A percentile compares a stretch with the other conserved stretches of the same genome.
phyloP scores from a whole-genome alignment of 1,139 yeast species.

The Suhomyces wounanorum region DNA sequence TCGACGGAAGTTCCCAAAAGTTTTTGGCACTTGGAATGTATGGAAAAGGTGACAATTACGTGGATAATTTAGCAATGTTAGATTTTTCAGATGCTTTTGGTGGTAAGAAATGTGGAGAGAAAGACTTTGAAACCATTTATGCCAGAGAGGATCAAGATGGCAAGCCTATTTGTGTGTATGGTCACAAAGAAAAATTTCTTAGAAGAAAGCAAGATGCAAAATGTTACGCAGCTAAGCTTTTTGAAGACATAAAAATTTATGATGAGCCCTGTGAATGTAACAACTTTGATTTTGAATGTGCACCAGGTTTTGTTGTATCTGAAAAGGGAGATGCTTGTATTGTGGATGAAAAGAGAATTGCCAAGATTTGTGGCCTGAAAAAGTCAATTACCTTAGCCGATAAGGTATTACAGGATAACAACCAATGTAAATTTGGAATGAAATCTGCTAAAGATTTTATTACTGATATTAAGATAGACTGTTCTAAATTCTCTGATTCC shows the following conservation, averaged over 20 bases:
- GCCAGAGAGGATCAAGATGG: conserved; percentile 54
- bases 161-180: conserved; percentile 67
- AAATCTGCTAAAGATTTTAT: conserved; percentile 30
- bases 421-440: conserved; percentile 45
- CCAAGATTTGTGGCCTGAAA: conserved; percentile 26
- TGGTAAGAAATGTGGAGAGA: conserved; percentile 49
- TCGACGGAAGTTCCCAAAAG: conserved; percentile 72
- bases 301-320: conserved; percentile 51
- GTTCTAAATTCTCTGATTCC: conserved; percentile 27
- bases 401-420: conserved; percentile 47
- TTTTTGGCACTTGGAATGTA: conserved; percentile 57
- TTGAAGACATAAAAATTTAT: conserved; percentile 56
- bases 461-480: conserved; percentile 27
- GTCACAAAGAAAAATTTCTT: conserved; percentile 64
- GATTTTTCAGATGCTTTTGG: conserved; percentile 65
- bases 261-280: conserved; percentile 70
- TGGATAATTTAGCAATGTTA: conserved; percentile 43
- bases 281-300: conserved; percentile 72
- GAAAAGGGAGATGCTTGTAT: conserved; percentile 52
- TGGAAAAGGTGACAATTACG: conserved; percentile 21
- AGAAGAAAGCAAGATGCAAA: conserved; percentile 70
- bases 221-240: conserved; percentile 66
- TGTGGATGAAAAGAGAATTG: conserved; percentile 44
- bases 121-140: conserved; percentile 70
- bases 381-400: conserved; percentile 32